Conservation (phyloP, 305 asterid genomes). For the Fraxinus platypoda region DNA sequence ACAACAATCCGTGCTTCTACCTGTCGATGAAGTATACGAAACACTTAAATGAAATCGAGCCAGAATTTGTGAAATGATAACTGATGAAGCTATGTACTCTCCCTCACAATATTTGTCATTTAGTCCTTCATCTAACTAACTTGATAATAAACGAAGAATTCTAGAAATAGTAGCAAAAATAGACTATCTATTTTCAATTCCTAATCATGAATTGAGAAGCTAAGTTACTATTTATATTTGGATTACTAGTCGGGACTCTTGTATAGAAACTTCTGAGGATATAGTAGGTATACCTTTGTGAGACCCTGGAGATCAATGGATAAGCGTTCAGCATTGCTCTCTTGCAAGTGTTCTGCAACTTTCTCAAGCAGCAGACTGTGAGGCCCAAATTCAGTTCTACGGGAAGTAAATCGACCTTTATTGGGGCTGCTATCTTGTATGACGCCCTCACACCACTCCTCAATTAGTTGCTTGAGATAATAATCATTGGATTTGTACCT, state of each 20-base stretch:
- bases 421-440: conserved; percentile 48
- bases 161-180: neutral
- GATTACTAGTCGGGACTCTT: neutral
- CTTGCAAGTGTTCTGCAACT: conserved; percentile 81
- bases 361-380: conserved; percentile 75
- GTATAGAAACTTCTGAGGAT: neutral
- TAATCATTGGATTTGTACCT: conserved; percentile 88
- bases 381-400: conserved; percentile 39
- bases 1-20: conserved; percentile 90
- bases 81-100: neutral
- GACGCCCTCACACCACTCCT: conserved; percentile 98
- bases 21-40: conserved; percentile 38
- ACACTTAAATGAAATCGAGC: conserved; percentile 24
- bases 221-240: neutral
- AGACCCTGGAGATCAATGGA: conserved; percentile 81
- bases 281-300: conserved; percentile 56
- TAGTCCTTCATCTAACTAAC: neutral
- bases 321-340: conserved; percentile 55
- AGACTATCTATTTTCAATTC: neutral
- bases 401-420: conserved; percentile 33
- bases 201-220: neutral
- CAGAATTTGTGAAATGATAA: neutral
- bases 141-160: neutral
- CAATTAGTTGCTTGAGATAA: conserved; percentile 84
- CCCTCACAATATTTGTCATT: neutral